These are phyloP conservation scores for Candida multigemmis DNA, from an alignment of 805 yeast species.

Conservation along the genomic window DNA sequence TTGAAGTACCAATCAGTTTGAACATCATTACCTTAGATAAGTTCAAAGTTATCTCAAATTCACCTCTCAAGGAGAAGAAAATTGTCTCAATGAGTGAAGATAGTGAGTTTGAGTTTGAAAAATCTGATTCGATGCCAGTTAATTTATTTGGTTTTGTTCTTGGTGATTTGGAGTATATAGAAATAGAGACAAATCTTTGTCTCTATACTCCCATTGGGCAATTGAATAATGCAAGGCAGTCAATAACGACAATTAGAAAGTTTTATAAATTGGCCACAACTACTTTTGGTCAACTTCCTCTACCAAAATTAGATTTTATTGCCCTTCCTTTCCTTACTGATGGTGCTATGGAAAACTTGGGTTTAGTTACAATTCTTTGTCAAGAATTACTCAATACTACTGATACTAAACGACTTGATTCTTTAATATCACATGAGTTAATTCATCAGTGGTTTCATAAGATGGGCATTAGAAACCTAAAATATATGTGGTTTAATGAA, in stretches of 20 bases:
- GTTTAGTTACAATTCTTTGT: slow-evolving; percentile 52
- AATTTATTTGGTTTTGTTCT: slow-evolving; percentile 61
- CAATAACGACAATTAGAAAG: slow-evolving; percentile 38
- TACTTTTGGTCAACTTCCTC: slow-evolving; percentile 44
- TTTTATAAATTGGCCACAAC: slow-evolving; percentile 40
- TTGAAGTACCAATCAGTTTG: slow-evolving; percentile 44
- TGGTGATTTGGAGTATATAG: slow-evolving; percentile 55
- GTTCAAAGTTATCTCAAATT: slow-evolving; percentile 46
- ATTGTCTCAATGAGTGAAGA: slow-evolving; percentile 6
- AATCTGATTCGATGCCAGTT: slow-evolving; percentile 45
- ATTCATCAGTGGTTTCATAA: slow-evolving; percentile 81
- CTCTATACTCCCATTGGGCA: slow-evolving; percentile 54
- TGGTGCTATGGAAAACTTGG: slow-evolving; percentile 79
- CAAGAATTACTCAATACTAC: slow-evolving; percentile 30
- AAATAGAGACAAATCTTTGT: slow-evolving; percentile 4
- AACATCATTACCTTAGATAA: slow-evolving; percentile 34
- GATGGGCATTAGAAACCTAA: slow-evolving; percentile 58
- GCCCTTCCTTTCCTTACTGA: slow-evolving; percentile 65
- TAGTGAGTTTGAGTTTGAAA: slow-evolving; percentile 13
- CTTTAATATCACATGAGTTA: slow-evolving; percentile 61
- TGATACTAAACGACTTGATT: slow-evolving; percentile 27
- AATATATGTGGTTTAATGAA: slow-evolving; percentile 67
- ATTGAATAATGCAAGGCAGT: slow-evolving; percentile 35
- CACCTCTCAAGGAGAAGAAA: slow-evolving; percentile 16
- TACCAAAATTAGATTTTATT: slow-evolving; percentile 57